Conservation (phyloP, 2,329 filamentous ascomycete genomes). For the Venturia effusa region DNA sequence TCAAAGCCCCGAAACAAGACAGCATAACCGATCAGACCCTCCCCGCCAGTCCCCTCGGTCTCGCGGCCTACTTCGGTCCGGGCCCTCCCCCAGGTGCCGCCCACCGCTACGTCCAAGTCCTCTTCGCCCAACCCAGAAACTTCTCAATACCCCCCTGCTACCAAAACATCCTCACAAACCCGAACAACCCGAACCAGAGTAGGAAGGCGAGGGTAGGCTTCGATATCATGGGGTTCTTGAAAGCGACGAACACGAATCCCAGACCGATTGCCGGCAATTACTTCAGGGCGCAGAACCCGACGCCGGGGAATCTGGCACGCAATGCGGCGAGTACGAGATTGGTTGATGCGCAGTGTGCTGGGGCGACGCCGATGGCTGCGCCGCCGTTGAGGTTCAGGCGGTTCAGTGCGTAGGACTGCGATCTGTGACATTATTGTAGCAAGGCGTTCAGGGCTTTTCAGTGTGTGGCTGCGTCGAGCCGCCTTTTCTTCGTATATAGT, state of each 20-base stretch:
- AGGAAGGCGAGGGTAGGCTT: slow-evolving; percentile 2
- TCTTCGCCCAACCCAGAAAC: slow-evolving; percentile 12
- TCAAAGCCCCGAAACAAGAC: background rate
- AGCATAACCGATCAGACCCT: background rate
- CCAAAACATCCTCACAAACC: slow-evolving; percentile 6
- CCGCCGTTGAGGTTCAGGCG: background rate
- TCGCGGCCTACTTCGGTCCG: slow-evolving; percentile 10
- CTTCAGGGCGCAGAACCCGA: slow-evolving; percentile 9
- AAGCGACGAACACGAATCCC: slow-evolving; percentile 4
- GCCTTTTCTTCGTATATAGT: background rate
- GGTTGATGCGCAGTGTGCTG: slow-evolving; percentile 6
- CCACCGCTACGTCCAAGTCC: slow-evolving; percentile 12
- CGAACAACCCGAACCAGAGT: background rate
- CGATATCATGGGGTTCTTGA: slow-evolving; percentile 9
- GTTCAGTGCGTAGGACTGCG: background rate
- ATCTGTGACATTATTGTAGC: too few relatives aligned
- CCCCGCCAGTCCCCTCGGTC: background rate
- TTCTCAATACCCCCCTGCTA: slow-evolving; percentile 9
- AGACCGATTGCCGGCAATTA: slow-evolving; percentile 11
- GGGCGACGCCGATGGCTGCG: background rate
- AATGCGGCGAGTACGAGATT: background rate
- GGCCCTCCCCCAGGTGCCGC: slow-evolving; percentile 11
- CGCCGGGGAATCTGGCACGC: background rate
- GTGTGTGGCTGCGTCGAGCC: background rate
- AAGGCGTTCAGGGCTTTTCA: too few relatives aligned